Percentiles rank a stretch among this genome's conserved stretches.
Evolutionary conservation across 1,284 basidiomycete genomes (phyloP).

Genomic region (Porogramme epimiltina): DNA sequence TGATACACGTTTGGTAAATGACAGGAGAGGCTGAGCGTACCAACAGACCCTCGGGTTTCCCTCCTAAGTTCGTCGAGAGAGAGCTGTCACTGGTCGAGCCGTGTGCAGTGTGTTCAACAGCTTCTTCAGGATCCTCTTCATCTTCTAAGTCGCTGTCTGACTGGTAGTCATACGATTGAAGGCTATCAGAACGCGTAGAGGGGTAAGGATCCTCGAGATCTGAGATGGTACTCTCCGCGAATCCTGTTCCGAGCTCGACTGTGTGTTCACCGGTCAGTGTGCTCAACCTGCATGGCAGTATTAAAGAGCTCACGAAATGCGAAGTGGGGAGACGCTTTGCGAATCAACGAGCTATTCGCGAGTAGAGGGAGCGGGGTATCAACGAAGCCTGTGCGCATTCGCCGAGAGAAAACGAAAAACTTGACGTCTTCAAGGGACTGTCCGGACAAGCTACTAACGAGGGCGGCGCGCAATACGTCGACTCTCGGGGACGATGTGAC

Average conservation of each 20-base stretch:
- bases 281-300: not conserved
- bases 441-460: slow-evolving; percentile 7
- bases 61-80: not conserved
- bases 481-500: slow-evolving; percentile 1
- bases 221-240: slow-evolving; percentile 14
- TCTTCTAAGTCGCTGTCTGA: slow-evolving; percentile 30
- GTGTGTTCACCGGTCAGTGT: not conserved
- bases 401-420: slow-evolving; percentile 16
- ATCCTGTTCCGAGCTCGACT: slow-evolving; percentile 18
- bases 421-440: slow-evolving; percentile 16
- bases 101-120: not conserved
- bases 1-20: too few relatives aligned
- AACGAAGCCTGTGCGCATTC: slow-evolving; percentile 1
- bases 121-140: slow-evolving; percentile 12
- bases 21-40: too few relatives aligned
- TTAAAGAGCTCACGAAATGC: slow-evolving; percentile 7
- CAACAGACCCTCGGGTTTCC: not conserved
- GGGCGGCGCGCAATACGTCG: slow-evolving; percentile 3
- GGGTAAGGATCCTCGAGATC: slow-evolving; percentile 19
- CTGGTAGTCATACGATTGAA: slow-evolving; percentile 19
- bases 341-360: slow-evolving; percentile 10
- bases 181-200: not conserved
- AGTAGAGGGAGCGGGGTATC: slow-evolving; percentile 9
- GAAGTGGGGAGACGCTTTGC: slow-evolving; percentile 14
- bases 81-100: too few relatives aligned